Evolutionary conservation across 106 monocot genomes (phyloP), one percentile per base, ranked within the genome.

Genomic region (Iris macrosiphon): DNA sequence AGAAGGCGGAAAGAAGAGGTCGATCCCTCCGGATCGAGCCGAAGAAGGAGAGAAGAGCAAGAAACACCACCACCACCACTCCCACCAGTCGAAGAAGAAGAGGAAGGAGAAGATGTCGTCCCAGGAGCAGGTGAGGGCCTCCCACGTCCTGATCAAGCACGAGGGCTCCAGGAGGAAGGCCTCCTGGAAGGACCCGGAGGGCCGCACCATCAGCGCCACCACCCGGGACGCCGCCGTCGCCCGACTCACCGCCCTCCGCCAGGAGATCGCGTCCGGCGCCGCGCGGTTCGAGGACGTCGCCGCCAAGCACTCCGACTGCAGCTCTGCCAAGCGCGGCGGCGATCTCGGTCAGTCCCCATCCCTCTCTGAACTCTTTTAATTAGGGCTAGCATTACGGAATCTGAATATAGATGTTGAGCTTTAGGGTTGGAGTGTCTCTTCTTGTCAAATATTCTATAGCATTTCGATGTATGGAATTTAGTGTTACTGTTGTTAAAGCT

Each of bases 251-350:
- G 52, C 57, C 30, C 63, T 88, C 26, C 64, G 63, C 45, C 78
- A 75, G 18, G 61, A 81, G 61, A 88, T 94, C 37, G 30, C 56
- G 27, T 62, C 78, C 1, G 88, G 88, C 13, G 30, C 70, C 26
- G 72, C 57, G 57, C 74, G 35, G 45, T 94, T 94, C 63, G 84
- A 84, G 47, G 73, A 78, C 49, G 56, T 88, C 30, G 88, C 93
- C 18, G 25, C 66, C 38, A 34, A 61, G 10, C 52, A 75, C 60
- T 94, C 93, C 18, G 84, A 94, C 45, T 94, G 93, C 55, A 83
- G 64, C 64, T 94, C 93, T 19, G 87, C 87, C 64, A 93, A 93
- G 75, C 93, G 93, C 45, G 93, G 93, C n/a, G 93, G 93, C 21
- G 84, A 93, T 60, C 81, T 93, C 45, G 93, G 93, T 93, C 27